Percentiles rank a stretch among this genome's conserved stretches.
Evolutionary conservation across 1,284 basidiomycete species (phyloP).

Genomic region (Termitomyces sp.): DNA sequence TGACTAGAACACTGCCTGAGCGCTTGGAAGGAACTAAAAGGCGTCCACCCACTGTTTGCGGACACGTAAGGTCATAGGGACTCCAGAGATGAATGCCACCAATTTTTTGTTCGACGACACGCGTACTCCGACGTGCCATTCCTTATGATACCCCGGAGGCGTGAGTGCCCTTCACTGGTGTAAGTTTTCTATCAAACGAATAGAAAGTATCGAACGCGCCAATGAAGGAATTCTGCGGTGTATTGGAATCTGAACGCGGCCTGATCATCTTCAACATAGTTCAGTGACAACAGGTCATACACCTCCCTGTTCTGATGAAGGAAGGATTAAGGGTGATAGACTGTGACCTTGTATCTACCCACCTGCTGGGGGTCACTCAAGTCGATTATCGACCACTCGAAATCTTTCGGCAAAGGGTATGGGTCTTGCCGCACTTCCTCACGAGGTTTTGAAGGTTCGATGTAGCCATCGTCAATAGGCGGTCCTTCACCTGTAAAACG

Average conservation of each 20-base stretch:
- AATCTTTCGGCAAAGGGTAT: constrained; percentile 86
- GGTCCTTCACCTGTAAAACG: constrained; percentile 54
- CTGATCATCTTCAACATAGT: constrained; percentile 97
- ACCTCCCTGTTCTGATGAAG: constrained; percentile 77
- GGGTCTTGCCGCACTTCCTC: constrained; percentile 85
- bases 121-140: constrained; percentile 96
- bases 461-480: constrained; percentile 77
- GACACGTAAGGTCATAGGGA: constrained; percentile 80
- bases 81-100: constrained; percentile 97
- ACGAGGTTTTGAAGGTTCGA: constrained; percentile 77
- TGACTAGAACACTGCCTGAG: constrained; percentile 39
- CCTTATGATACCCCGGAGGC: constrained; percentile 88
- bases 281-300: constrained; percentile 85
- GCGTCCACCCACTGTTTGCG: constrained; percentile 64
- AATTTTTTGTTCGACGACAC: constrained; percentile 88
- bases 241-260: constrained; percentile 97
- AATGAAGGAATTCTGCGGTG: constrained; percentile 89
- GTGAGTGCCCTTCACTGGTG: constrained; percentile 74
- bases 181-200: background rate
- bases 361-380: constrained; percentile 75
- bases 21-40: background rate
- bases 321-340: background rate
- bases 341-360: constrained; percentile 1
- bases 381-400: constrained; percentile 88
- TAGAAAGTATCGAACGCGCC: constrained; percentile 46